Evolutionary conservation across 2,329 filamentous ascomycete genomes (phyloP), one percentile per base, ranked within the genome.

Genomic region (Fusarium penzigii): DNA sequence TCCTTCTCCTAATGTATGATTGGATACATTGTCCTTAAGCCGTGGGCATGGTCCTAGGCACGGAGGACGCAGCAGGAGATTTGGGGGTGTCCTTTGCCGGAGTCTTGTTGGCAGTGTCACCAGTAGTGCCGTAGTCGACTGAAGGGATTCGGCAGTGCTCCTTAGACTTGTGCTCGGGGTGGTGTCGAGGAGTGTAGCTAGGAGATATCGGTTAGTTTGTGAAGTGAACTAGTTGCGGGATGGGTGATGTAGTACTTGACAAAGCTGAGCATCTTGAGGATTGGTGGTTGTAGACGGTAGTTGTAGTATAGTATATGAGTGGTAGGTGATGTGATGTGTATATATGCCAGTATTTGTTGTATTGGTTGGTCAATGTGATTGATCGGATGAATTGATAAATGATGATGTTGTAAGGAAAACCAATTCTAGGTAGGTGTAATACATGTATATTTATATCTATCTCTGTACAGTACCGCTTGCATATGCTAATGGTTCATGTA

Each of bases 131-230:
- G 20, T 46, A 53, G 25, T 57, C 57, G 7, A 53, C 17, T 48
- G 58, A 61, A 17, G 48, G 57, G 34, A 61, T 55, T 10, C 58
- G 58, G 40, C 57, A 61, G 42, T 58, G 55, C 20, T 60, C 58
- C 41, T 60, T 60, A 49, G 48, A 58, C 52, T 60, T 61, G 43
- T 60, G 57, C 58, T 60, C 58, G 16, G 58, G 58, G n/a, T 60
- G 58, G 44, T 57, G 29, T 51, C 58, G 57, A 51, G 58, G 58
- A 58, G 57, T 60, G 42, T 60, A 60, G 52, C 58, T 59, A 17
- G 16, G 11, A 32, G 9, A n/a, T 17, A 6, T 17, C 32, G 29
- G 17, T 60, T 44, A 58, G 49, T 29, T 17, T 34, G 32, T 17
- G 17, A 14, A 25, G 17, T 29, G 17, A 16, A 13, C 6, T 32